Base-by-base conservation (phyloP, 1,139 yeast species). In the Candida glucosophila region DNA sequence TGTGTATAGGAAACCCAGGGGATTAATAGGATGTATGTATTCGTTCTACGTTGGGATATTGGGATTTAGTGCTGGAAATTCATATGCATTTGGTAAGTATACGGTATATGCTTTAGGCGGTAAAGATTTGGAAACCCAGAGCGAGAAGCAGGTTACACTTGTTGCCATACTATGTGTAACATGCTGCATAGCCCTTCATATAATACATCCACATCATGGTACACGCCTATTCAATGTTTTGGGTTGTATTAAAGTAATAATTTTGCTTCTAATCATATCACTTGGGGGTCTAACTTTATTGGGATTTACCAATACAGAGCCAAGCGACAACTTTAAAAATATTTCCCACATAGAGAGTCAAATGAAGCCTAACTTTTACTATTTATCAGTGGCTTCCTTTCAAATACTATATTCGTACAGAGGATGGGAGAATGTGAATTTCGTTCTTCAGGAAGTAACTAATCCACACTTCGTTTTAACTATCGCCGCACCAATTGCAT, bases 401-500 rank as follows among this genome's bases (percentile, higher is more conserved):
- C 67, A 61, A 33, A 58, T 62, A 22, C 55, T 62, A 6, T 50
- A 54, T 42, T 56, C 63, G 5, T 58, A 56, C 34, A 58, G 57
- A 28, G 65, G 65, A 7, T 52, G 69, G 69, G 68, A 62, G 37
- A 62, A 62, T 33, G 68, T 60, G 28, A 62, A 62, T 34, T 62
- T 61, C 29, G 68, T 62, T 6, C 45, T 62, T 15, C 56, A 45
- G 37, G 68, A 62, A 33, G 53, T 61, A 16, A 48, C 50, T 10
- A 52, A 80, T 41, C 92, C 92, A 0, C 70, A 73, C 29, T 67
- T 71, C 33, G 77, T 81, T 11, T 60, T 81, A 33, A 77, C 71
- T 25, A 55, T 74, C 23, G 82, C 88, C 1, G 90, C 88, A 9
- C 92, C 92, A 6, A 43, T 66, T 14, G 82, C 90, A 1, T 69